phyloP scores from a whole-genome alignment of 495 filamentous ascomycete genomes.

The Podospora australis region DNA sequence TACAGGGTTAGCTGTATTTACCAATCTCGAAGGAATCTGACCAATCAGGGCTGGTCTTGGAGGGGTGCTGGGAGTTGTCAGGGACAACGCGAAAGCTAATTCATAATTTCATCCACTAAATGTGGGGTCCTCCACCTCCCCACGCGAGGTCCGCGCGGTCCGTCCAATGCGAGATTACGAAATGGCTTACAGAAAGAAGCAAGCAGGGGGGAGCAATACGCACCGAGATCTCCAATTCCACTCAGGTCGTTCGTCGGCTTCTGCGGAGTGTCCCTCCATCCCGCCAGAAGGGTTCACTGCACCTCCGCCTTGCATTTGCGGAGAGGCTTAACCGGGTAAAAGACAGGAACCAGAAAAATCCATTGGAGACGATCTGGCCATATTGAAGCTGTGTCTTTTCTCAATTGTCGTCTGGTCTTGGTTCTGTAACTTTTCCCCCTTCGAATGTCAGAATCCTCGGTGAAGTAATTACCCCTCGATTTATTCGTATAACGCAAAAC shows the following conservation, averaged over 20 bases:
- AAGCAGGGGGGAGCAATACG: conserved; percentile 4
- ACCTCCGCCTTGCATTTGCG: conserved; percentile 9
- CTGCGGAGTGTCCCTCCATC: background rate
- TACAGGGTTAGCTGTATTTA: conserved; percentile 8
- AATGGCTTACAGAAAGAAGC: background rate
- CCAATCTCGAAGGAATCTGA: background rate
- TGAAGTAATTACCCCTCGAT: background rate
- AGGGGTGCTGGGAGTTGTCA: conserved; percentile 8
- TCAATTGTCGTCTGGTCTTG: too few species aligned
- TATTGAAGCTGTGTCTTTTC: conserved; percentile 1
- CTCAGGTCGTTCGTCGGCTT: background rate
- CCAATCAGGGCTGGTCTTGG: conserved; percentile 6
- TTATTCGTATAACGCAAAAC: background rate
- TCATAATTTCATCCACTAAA: background rate
- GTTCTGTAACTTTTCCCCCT: background rate
- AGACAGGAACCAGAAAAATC: conserved; percentile 8
- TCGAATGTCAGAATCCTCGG: background rate
- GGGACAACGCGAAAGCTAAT: conserved; percentile 12
- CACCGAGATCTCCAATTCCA: background rate
- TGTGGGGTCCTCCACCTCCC: background rate
- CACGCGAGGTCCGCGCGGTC: background rate
- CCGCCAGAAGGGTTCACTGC: too few species aligned
- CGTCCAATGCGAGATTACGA: background rate
- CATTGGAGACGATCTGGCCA: conserved; percentile 14
- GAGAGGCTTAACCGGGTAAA: conserved; percentile 11